Conservation (phyloP, 176 grass and related monocot species). For the Aegilops umbellulata region DNA sequence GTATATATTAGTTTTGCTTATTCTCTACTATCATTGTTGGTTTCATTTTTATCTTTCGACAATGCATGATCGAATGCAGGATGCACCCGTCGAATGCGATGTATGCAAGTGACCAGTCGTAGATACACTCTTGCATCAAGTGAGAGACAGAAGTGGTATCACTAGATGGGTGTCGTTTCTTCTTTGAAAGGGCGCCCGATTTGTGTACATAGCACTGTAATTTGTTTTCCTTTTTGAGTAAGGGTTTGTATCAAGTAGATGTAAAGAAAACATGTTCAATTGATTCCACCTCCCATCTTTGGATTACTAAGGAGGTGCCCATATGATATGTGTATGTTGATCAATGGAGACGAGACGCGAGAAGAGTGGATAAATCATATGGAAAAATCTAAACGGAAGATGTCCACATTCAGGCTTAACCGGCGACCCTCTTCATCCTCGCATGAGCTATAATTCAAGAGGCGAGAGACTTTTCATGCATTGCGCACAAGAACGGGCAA, state of each 20-base stretch:
- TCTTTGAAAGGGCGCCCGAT: not conserved
- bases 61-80: not conserved
- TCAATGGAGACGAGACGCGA: no score
- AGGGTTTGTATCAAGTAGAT: not conserved
- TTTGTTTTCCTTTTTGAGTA: not conserved
- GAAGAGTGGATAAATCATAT: not conserved
- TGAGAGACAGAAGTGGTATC: not conserved
- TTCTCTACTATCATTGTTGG: not conserved
- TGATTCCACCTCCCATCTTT: not conserved
- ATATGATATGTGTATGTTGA: not conserved
- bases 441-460: not conserved
- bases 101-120: constrained; percentile 30
- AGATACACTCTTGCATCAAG: not conserved
- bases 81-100: constrained; percentile 29
- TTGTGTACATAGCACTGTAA: not conserved
- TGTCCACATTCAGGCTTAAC: no score
- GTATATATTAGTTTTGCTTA: not conserved
- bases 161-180: not conserved
- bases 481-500: not conserved
- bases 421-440: no score
- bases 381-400: no score
- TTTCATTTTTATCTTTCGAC: not conserved
- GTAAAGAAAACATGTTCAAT: not conserved
- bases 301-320: not conserved
- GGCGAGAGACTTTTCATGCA: not conserved